phyloP scores from a whole-genome alignment of 441 rosid species.

The Metrosideros polymorpha region DNA sequence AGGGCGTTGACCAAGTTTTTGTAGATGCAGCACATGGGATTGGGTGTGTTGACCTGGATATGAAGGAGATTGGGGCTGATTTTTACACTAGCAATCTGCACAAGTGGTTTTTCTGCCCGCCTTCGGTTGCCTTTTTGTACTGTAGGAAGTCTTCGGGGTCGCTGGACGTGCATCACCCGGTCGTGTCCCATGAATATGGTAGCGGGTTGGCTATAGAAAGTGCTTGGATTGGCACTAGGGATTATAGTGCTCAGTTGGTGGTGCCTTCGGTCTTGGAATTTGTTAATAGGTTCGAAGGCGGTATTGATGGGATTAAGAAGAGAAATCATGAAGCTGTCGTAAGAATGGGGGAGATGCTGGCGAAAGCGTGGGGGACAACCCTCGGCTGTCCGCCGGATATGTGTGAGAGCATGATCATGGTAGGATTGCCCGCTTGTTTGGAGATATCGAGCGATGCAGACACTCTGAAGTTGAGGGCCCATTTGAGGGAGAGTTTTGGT shows the following conservation, averaged over 20 bases:
- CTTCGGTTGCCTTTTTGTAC: conserved; percentile 73
- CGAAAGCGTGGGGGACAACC: conserved; percentile 77
- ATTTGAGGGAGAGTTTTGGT: conserved; percentile 54
- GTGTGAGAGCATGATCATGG: conserved; percentile 88
- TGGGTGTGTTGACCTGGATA: conserved; percentile 78
- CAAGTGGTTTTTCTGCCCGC: conserved; percentile 92
- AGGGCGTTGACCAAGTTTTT: conserved; percentile 75
- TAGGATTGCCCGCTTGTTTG: conserved; percentile 67
- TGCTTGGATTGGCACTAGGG: conserved; percentile 92
- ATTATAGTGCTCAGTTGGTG: conserved; percentile 86
- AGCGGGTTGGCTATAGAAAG: conserved; percentile 82
- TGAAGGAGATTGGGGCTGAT: conserved; percentile 86
- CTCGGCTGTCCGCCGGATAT: conserved; percentile 79
- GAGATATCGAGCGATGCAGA: conserved; percentile 48
- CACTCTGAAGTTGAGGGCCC: conserved; percentile 40
- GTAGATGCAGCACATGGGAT: conserved; percentile 92
- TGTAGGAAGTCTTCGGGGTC: conserved; percentile 25
- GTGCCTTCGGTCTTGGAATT: conserved; percentile 69
- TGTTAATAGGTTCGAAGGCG: conserved; percentile 60
- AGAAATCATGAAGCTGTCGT: conserved; percentile 66
- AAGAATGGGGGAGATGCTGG: conserved; percentile 82
- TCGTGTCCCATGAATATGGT: conserved; percentile 86
- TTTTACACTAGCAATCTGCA: conserved; percentile 81
- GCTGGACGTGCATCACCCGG: conserved; percentile 77
- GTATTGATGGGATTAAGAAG: conserved; percentile 75